Conservation (phyloP, 495 filamentous ascomycete genomes). For the Barbatosphaeria neglecta region DNA sequence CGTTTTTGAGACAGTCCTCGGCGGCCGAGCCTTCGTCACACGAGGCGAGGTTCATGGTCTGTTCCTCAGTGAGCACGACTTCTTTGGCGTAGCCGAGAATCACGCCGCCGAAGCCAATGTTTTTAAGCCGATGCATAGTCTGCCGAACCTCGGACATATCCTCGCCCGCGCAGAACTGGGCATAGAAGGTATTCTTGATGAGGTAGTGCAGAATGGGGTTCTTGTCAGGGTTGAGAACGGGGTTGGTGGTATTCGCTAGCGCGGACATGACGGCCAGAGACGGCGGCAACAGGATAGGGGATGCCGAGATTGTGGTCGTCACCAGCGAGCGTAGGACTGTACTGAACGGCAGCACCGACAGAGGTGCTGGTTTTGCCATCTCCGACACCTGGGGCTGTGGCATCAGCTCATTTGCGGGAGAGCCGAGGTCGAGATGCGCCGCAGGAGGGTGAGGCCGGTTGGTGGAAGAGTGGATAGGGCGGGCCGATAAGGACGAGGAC, state of each 20-base stretch:
- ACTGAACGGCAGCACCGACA: constrained; percentile 62
- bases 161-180: constrained; percentile 74
- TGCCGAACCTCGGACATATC: constrained; percentile 46
- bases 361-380: constrained; percentile 32
- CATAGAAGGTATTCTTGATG: constrained; percentile 70
- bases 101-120: constrained; percentile 61
- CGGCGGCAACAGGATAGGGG: constrained; percentile 54
- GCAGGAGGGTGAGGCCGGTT: constrained; percentile 22
- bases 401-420: constrained; percentile 5
- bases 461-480: constrained; percentile 28
- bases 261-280: constrained; percentile 56
- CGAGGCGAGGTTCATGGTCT: constrained; percentile 25
- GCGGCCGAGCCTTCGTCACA: constrained; percentile 18
- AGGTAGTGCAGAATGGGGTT: constrained; percentile 45
- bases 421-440: constrained; percentile 13
- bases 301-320: constrained; percentile 71
- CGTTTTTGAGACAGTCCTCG: constrained; percentile 38
- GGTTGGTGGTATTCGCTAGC: constrained; percentile 57
- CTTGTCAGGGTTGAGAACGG: constrained; percentile 43
- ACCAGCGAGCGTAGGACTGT: constrained; percentile 68
- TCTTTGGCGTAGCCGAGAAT: constrained; percentile 71
- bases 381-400: constrained; percentile 6
- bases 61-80: constrained; percentile 48
- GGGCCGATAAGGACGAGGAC: constrained; percentile 8
- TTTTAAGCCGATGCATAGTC: constrained; percentile 48